Base-by-base conservation (phyloP, 768 basidiomycete genomes). In the Leccinellum luteum region DNA sequence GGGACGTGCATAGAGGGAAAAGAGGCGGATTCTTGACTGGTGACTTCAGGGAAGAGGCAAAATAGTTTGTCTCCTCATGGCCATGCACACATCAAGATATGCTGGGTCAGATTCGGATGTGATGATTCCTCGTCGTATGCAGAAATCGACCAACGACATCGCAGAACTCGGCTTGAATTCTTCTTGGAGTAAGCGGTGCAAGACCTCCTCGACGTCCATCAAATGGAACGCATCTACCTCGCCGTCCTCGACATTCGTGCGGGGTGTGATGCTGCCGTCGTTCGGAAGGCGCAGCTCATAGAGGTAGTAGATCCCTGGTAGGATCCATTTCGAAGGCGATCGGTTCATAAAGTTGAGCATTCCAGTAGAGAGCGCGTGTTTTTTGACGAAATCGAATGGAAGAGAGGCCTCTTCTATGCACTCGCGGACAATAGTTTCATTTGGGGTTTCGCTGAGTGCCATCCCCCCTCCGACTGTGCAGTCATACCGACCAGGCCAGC, bases 401-500 rank as follows among this genome's bases (percentile, higher is more conserved):
- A 80, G 71, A 23, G 73, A 71, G 8, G 79, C 79, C 48, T 79
- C 79, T 67, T 80, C 76, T 7, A 72, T 65, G 43, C 74, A 74
- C 64, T 79, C 78, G 3, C 75, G 77, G 38, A 79, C 43, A 53
- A 78, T 74, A 10, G 76, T 75, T 10, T 68, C 60, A 13, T 69
- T 48, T 0, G 78, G 72, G 1, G 69, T 66, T 54, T 78, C 75
- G 6, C 76, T 75, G 2, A 77, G 66, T 13, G 69, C 74, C 60
- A 80, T 77, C 1, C 78, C 77, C 15, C 79, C 79, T 44, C 76
- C 77, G 19, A 72, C 75, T 3, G 77, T 79, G 27, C 78, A 78
- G 60, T 79, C 78, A 1, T 79, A 73, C 35, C 60, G 61, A 4
- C 78, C 76, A 41, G 67, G 67, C 68, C 68, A 62, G 27, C 67